Conservation (phyloP, 2,329 filamentous ascomycete genomes). For the Gaeumannomyces sp. region DNA sequence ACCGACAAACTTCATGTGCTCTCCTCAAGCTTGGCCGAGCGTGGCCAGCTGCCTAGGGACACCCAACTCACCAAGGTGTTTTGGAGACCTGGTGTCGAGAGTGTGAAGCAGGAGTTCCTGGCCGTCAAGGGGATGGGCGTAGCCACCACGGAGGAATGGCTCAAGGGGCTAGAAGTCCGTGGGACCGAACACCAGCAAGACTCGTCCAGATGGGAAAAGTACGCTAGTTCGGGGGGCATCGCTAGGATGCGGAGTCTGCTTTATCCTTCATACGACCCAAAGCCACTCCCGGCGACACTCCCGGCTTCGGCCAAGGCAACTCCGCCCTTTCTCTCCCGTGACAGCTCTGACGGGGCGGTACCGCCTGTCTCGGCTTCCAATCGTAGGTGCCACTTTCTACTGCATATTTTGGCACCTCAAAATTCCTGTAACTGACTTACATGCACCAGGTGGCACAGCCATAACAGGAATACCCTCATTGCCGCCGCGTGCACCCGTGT, state of each 20-base stretch:
- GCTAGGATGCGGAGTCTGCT: constrained; percentile 30
- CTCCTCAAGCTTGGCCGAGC: constrained; percentile 47
- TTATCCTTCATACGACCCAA: constrained; percentile 16
- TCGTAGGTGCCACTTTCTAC: neutral
- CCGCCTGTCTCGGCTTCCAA: neutral
- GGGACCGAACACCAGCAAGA: constrained; percentile 56
- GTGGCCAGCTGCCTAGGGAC: constrained; percentile 37
- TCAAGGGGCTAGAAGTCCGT: constrained; percentile 62
- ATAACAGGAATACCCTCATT: constrained; percentile 4
- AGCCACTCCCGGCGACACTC: neutral
- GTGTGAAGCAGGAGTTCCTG: constrained; percentile 56
- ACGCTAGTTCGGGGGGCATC: constrained; percentile 46
- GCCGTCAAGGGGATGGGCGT: constrained; percentile 60
- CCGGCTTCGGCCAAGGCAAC: neutral
- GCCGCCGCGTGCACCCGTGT: constrained; percentile 1
- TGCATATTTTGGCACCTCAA: neutral
- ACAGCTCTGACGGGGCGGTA: neutral
- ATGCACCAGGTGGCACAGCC: neutral
- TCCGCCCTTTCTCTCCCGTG: neutral
- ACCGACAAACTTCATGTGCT: constrained; percentile 57
- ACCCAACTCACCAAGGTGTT: constrained; percentile 60
- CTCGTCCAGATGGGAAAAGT: constrained; percentile 68
- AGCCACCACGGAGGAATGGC: constrained; percentile 69
- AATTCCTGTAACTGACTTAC: neutral
- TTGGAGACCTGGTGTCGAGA: constrained; percentile 54